phyloP scores from a whole-genome alignment of 108 stramenopile species.

The Nitzschia sp. region DNA sequence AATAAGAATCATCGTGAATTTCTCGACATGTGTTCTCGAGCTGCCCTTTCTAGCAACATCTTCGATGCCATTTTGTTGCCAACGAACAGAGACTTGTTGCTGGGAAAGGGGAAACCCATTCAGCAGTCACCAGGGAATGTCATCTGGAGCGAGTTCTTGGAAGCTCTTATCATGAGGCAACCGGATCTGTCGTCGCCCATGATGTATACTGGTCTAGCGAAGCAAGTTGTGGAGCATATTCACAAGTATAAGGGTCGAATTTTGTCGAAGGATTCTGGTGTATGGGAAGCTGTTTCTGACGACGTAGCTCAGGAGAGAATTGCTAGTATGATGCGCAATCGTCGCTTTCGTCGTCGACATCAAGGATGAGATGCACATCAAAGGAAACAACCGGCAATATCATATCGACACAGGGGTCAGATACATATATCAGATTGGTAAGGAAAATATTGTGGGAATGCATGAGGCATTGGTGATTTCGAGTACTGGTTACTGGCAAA shows the following conservation, averaged over 20 bases:
- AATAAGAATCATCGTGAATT: constrained; percentile 15
- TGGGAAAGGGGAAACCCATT: constrained; percentile 31
- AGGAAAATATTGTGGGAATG: no score
- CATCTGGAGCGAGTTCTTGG: no score
- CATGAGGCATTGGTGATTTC: no score
- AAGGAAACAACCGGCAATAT: no score
- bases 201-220: no score
- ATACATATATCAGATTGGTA: no score
- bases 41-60: not conserved
- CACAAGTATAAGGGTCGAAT: constrained; percentile 8
- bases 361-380: no score
- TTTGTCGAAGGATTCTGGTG: constrained; percentile 10
- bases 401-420: no score
- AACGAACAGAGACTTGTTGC: constrained; percentile 17
- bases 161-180: no score
- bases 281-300: constrained; percentile 19
- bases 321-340: constrained; percentile 26
- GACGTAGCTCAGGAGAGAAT: constrained; percentile 21
- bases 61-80: not conserved
- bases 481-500: no score
- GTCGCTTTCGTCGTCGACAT: constrained; percentile 3
- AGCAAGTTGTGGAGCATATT: no score
- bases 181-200: not conserved
- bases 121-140: constrained; percentile 26
- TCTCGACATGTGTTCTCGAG: not conserved